A percentile compares a stretch with the other conserved stretches of the same genome.
Conservation (phyloP, 176 grass and related monocot species). For the Oryza officinalis region DNA sequence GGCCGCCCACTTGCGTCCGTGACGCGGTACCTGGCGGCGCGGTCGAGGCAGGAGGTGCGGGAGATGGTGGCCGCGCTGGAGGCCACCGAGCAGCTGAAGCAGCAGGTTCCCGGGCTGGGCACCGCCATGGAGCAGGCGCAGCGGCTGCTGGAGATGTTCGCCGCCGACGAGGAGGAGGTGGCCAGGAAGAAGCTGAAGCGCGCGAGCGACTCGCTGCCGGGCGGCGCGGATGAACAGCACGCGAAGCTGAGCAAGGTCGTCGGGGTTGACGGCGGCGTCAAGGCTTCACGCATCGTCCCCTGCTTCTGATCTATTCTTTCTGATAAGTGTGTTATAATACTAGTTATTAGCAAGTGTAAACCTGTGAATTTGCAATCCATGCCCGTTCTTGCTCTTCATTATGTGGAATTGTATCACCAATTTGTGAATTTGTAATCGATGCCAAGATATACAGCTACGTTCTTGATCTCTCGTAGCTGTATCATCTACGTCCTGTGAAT, state of each 20-base stretch:
- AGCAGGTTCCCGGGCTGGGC: slow-evolving; percentile 16
- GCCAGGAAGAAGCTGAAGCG: slow-evolving; percentile 30
- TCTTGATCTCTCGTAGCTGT: too few species aligned
- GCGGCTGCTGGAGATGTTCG: slow-evolving; percentile 38
- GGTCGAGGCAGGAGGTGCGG: slow-evolving; percentile 20
- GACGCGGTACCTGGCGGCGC: slow-evolving; percentile 16
- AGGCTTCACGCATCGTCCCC: background rate
- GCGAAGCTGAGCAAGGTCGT: background rate
- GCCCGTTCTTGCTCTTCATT: too few species aligned
- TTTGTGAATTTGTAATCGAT: too few species aligned
- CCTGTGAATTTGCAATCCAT: background rate
- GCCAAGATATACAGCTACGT: too few species aligned
- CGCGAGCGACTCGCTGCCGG: background rate
- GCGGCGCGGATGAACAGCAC: background rate
- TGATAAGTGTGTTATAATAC: background rate
- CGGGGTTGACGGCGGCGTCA: background rate
- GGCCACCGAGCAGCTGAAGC: background rate
- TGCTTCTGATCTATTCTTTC: background rate
- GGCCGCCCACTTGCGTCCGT: background rate
- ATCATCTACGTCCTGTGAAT: too few species aligned
- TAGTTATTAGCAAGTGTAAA: background rate
- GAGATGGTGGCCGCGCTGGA: background rate
- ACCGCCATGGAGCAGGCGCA: slow-evolving; percentile 25
- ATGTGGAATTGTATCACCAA: too few species aligned
- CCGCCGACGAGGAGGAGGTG: slow-evolving; percentile 1